Conservation (phyloP, 2,329 filamentous ascomycete genomes). For the Fusarium chaquense region DNA sequence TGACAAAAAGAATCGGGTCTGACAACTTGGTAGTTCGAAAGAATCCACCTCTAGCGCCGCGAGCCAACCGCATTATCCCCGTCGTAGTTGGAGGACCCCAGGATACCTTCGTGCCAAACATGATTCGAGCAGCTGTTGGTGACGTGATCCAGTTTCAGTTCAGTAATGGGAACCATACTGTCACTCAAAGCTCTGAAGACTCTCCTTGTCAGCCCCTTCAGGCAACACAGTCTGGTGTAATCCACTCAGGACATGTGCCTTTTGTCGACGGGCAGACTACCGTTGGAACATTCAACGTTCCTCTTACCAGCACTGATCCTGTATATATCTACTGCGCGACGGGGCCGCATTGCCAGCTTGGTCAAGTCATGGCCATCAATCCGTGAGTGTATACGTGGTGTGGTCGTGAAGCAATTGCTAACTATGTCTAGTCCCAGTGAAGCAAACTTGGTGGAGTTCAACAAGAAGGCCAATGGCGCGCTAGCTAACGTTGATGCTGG, state of each 20-base stretch:
- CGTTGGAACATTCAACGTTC: conserved; percentile 61
- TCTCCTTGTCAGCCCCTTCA: conserved; percentile 56
- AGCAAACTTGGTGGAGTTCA: conserved; percentile 36
- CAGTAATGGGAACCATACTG: conserved; percentile 58
- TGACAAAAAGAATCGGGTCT: background rate
- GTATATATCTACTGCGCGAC: conserved; percentile 66
- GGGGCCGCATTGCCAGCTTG: conserved; percentile 61
- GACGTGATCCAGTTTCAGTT: conserved; percentile 60
- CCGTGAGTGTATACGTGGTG: conserved; percentile 48
- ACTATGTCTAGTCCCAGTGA: conserved; percentile 26
- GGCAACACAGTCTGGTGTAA: conserved; percentile 46
- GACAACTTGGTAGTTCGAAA: conserved; percentile 15
- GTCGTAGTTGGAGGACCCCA: conserved; percentile 55
- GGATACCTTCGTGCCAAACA: conserved; percentile 55
- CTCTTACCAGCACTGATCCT: conserved; percentile 57
- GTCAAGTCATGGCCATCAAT: conserved; percentile 65
- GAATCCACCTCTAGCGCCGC: conserved; percentile 43
- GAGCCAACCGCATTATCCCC: conserved; percentile 45
- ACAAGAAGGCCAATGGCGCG: conserved; percentile 34
- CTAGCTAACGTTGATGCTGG: conserved; percentile 40
- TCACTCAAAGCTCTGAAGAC: conserved; percentile 55
- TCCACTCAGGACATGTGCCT: conserved; percentile 58
- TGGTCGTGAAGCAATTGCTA: background rate
- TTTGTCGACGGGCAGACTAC: conserved; percentile 52
- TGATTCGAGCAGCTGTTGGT: conserved; percentile 51